Percentiles rank a stretch among this genome's conserved stretches.
phyloP scores from a whole-genome alignment of 2,329 filamentous ascomycete species.

The Beauveria australis region DNA sequence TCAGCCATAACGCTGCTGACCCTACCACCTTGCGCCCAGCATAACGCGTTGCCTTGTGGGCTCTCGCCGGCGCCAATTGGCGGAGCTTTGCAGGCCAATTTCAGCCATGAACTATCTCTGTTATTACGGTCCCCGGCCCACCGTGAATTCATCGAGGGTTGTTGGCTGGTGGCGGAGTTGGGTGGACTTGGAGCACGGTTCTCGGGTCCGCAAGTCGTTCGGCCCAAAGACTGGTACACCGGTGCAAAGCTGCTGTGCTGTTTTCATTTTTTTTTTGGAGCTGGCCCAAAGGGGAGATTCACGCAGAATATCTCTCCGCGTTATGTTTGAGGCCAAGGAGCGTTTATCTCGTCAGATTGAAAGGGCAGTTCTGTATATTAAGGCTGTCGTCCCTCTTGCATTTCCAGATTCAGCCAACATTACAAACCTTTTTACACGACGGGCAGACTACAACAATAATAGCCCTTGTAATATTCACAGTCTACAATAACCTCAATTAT shows the following conservation, averaged over 20 bases:
- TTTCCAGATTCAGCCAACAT: no score
- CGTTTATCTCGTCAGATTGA: background rate
- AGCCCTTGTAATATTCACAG: no score
- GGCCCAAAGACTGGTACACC: background rate
- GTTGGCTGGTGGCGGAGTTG: constrained; percentile 1
- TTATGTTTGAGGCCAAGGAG: background rate
- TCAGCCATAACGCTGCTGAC: background rate
- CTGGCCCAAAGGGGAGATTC: background rate
- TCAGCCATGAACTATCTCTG: background rate
- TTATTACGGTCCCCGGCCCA: constrained; percentile 3
- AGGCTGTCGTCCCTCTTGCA: no score
- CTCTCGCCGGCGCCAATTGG: background rate
- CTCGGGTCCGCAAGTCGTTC: background rate
- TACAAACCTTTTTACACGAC: no score
- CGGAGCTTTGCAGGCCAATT: background rate
- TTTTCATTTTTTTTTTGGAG: background rate
- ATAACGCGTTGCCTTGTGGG: constrained; percentile 6
- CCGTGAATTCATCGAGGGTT: background rate
- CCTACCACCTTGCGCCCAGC: background rate
- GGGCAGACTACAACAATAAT: no score
- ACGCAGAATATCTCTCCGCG: background rate
- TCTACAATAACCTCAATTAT: no score
- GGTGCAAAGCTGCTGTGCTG: background rate
- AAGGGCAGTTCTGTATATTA: no score
- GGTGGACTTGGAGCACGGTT: constrained; percentile 3